These are phyloP conservation scores for Phialophora chinensis DNA, from an alignment of 2,329 filamentous ascomycete genomes.

Conservation along the genomic window DNA sequence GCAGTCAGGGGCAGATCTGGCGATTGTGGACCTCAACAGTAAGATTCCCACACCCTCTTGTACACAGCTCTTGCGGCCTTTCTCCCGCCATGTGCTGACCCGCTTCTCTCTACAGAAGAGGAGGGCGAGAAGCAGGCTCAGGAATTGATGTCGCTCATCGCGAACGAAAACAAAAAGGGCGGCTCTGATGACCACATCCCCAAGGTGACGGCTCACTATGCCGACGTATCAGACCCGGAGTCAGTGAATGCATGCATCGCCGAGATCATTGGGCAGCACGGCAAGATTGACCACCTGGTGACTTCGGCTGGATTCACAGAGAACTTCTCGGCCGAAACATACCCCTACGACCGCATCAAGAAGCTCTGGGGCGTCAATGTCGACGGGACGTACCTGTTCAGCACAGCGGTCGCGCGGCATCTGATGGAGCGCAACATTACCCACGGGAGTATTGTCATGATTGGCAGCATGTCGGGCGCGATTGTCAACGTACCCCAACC, in stretches of 20 bases:
- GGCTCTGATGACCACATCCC: slow-evolving; percentile 71
- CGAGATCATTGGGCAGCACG: slow-evolving; percentile 73
- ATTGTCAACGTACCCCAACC: slow-evolving; percentile 97
- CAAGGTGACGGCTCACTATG: slow-evolving; percentile 86
- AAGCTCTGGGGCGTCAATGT: slow-evolving; percentile 96
- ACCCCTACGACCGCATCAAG: slow-evolving; percentile 87
- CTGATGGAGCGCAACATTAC: slow-evolving; percentile 73
- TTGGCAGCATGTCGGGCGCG: slow-evolving; percentile 90
- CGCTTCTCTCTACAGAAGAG: slow-evolving; percentile 64
- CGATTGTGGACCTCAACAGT: slow-evolving; percentile 94
- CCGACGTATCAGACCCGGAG: slow-evolving; percentile 80
- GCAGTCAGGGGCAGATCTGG: slow-evolving; percentile 83
- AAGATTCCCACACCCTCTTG: slow-evolving; percentile 7
- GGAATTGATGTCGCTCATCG: slow-evolving; percentile 74
- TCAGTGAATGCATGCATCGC: slow-evolving; percentile 77
- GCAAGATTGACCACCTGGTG: slow-evolving; percentile 87
- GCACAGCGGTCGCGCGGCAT: slow-evolving; percentile 62
- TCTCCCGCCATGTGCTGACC: background rate
- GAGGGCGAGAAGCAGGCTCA: slow-evolving; percentile 80
- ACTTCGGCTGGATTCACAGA: slow-evolving; percentile 97
- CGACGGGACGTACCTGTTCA: slow-evolving; percentile 56
- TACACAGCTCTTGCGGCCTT: slow-evolving; percentile 1
- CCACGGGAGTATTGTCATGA: slow-evolving; percentile 87
- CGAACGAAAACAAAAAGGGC: slow-evolving; percentile 60
- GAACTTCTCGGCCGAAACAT: slow-evolving; percentile 90